Percentiles rank a stretch among this genome's conserved stretches.
Evolutionary conservation across 345 rosid genomes (phyloP).

Genomic region (Linum usitatissimum): DNA sequence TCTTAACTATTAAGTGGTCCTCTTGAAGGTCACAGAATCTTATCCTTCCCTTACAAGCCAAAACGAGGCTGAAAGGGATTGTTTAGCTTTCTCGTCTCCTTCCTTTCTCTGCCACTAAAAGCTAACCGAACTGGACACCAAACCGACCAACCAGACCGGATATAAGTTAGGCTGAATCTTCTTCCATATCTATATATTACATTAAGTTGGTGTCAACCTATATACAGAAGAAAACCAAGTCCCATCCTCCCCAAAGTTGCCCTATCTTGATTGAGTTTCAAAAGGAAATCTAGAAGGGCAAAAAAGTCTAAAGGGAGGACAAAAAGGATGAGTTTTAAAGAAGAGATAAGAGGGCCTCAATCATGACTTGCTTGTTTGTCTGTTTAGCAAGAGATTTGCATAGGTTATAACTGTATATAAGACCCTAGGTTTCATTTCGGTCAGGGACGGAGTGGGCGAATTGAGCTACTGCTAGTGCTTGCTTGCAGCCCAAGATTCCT

Average conservation of each 20-base stretch:
- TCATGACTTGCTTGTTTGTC: constrained; percentile 19
- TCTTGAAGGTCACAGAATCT: too few relatives aligned
- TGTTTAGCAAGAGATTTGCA: constrained; percentile 22
- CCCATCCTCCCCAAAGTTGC: constrained; percentile 22
- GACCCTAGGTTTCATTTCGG: constrained; percentile 18
- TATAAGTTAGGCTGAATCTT: too few relatives aligned
- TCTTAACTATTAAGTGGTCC: too few relatives aligned
- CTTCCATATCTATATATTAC: constrained; percentile 25
- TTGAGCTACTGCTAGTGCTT: constrained; percentile 54
- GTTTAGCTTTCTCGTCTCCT: background rate
- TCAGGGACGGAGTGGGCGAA: constrained; percentile 35
- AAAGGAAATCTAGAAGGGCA: constrained; percentile 8
- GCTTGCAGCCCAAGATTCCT: constrained; percentile 40
- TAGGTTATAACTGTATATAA: constrained; percentile 13
- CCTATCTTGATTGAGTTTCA: constrained; percentile 28
- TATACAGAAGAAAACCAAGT: constrained; percentile 24
- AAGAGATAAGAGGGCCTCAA: constrained; percentile 23
- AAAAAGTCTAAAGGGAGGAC: background rate
- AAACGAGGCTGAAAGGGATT: background rate
- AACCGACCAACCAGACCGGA: too few relatives aligned
- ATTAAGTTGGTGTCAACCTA: constrained; percentile 39
- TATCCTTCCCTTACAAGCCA: background rate
- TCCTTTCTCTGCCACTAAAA: background rate
- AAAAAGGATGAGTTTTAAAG: background rate
- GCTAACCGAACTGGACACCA: too few relatives aligned